Conservation (phyloP, 345 rosid species). For the Mallotus nudiflorus region DNA sequence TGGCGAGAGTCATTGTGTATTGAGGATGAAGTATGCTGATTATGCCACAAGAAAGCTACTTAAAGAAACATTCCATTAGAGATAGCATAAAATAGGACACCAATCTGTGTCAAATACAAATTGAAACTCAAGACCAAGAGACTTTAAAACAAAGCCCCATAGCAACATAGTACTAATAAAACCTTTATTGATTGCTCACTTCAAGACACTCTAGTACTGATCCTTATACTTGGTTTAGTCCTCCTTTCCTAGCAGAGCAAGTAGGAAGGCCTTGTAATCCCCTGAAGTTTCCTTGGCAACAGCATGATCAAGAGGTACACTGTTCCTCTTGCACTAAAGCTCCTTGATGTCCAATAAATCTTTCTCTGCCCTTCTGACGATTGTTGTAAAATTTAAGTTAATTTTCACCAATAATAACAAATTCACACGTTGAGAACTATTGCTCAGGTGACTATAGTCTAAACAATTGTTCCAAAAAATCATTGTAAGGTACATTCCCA, state of each 20-base stretch:
- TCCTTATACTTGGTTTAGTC: slow-evolving; percentile 14
- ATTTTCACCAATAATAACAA: no score
- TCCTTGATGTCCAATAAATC: slow-evolving; percentile 57
- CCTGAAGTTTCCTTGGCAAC: slow-evolving; percentile 61
- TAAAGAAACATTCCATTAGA: not conserved
- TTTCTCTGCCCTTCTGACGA: slow-evolving; percentile 61
- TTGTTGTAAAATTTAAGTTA: no score
- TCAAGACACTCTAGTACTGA: not conserved
- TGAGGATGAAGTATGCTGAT: no score
- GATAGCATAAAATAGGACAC: not conserved
- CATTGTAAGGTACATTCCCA: no score
- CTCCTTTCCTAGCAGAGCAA: slow-evolving; percentile 52
- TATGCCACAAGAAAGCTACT: not conserved
- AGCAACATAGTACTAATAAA: not conserved
- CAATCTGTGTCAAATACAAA: not conserved
- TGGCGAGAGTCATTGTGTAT: no score
- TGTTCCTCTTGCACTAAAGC: slow-evolving; percentile 55
- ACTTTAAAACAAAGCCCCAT: not conserved
- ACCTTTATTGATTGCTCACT: not conserved
- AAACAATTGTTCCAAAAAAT: no score
- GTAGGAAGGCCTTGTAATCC: slow-evolving; percentile 54
- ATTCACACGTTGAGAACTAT: no score
- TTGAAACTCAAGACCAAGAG: not conserved
- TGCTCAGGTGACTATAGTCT: no score
- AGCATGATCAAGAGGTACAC: slow-evolving; percentile 44